Base-by-base conservation (phyloP, 2,329 filamentous ascomycete genomes). In the Trichoderma oligosporum region DNA sequence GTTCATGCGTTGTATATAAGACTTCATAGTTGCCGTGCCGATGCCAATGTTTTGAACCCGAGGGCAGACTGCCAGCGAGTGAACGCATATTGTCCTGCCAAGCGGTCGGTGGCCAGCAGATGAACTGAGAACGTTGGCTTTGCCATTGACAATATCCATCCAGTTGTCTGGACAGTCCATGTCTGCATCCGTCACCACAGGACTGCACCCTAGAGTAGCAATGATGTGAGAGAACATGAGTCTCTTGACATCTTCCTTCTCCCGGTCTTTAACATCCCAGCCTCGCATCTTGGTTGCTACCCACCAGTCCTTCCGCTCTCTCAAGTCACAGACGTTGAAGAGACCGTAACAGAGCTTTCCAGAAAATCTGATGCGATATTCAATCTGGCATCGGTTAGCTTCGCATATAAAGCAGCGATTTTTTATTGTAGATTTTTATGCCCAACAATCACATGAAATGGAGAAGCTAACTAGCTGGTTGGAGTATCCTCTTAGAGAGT, bases 51-150 rank as follows among this genome's bases (percentile, higher is more conserved):
- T 79, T 62, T 94, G 89, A 57, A 91, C 83, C 59, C 85, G 82
- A 1, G 89, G 90, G 55, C 88, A 78, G 5, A 96, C 86, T 16
- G 88, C 89, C 4, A 97, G 78, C 0, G 89, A 93, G 72, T 97
- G 92, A 48, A 96, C 74, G 56, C 85, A 89, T 56, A 96, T 80
- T 0, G 89, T 95, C 41, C 84, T 75, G 36, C 91, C 91, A 14
- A 77, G 75, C 58, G 90, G 83, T 64, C 88, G 82, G 71, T 96
- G 89, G 29, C 90, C 90, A 8, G 84, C 67, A 1, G 71, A 68
- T 33, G 79, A 76, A 45, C 73, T 69, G 52, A 76, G 68, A 46
- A 58, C 65, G 20, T 63, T 69, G 56, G 73, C 73, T 47, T 74
- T 73, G 47, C 77, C 76, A 60, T 78, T 76, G 5, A 55, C 27